Base-by-base conservation (phyloP, 108 stramenopile species). In the Mayamaea pseudoterrestris region DNA sequence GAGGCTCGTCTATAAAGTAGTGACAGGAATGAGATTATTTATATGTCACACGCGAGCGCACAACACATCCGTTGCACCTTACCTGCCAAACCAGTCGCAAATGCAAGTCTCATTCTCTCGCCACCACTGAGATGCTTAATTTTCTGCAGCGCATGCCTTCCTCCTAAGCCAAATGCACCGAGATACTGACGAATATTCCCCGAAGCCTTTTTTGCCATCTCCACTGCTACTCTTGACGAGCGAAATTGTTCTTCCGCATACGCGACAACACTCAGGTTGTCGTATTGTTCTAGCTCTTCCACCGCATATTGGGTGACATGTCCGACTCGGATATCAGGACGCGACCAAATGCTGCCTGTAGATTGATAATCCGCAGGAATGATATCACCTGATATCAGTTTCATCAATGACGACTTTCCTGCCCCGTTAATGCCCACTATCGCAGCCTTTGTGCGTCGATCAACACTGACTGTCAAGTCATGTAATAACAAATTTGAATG, bases 131-230 rank as follows among this genome's bases (percentile, higher is more conserved):
- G 63, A 11, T 59, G 74, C 13, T 67, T 55, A 34, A 93, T 80
- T 41, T 39, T 36, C 43, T 83, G 80, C 35, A 69, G 55, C 35
- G 93, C 88, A 32, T 83, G 85, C 29, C 57, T 50, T 41, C 93
- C 84, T 51, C 83, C 86, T 4, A 94, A 60, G 3, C 89, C 93
- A 71, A 93, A 93, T 2, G 57, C 58, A 4, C 92, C 90, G n/a
- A 94, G 66, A 54, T 73, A 76, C 61, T 93, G 86, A 41, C 93
- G 71, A 34, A 76, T 34, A 42, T 77, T 71, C 22, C 68, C 74
- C 1, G 62, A 57, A 22, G 65, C 74, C 45, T 56, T 69, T 14
- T 55, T 41, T 17, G 65, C 57, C 11, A 65, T 55, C 8, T 21
- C 52, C 21, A 53, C 41, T 11, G 52, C 52, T 1, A 59, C 80